Percentiles rank a stretch among this genome's conserved stretches.
Conservation (phyloP, 1,139 yeast species). For the Kurtzmaniella quercitrusa region DNA sequence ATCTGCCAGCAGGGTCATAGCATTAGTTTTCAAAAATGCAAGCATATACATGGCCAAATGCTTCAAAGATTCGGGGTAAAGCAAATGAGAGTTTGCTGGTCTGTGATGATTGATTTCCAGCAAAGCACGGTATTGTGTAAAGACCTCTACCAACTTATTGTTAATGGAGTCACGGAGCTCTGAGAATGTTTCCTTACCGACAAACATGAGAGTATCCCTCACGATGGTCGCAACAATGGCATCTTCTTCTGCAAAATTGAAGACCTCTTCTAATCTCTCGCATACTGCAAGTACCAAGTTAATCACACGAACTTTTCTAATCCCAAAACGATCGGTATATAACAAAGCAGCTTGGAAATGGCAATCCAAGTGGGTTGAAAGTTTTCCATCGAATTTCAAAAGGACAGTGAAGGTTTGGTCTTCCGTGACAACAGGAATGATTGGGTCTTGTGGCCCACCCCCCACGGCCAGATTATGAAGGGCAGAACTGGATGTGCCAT, state of each 20-base stretch:
- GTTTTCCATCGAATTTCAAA: slow-evolving; percentile 72
- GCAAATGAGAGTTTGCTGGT: slow-evolving; percentile 49
- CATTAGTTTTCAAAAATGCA: slow-evolving; percentile 63
- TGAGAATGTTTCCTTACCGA: slow-evolving; percentile 56
- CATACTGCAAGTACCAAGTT: slow-evolving; percentile 82
- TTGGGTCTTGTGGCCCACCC: slow-evolving; percentile 53
- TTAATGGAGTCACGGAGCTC: slow-evolving; percentile 64
- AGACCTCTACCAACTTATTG: slow-evolving; percentile 63
- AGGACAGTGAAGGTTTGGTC: slow-evolving; percentile 70
- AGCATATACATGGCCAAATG: slow-evolving; percentile 67
- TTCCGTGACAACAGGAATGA: slow-evolving; percentile 60
- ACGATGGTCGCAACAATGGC: slow-evolving; percentile 69
- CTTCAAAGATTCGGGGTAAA: slow-evolving; percentile 78
- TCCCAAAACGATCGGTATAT: slow-evolving; percentile 74
- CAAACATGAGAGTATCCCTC: slow-evolving; percentile 61
- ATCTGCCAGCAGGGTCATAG: slow-evolving; percentile 50
- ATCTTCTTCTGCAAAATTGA: slow-evolving; percentile 83
- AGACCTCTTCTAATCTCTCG: slow-evolving; percentile 67
- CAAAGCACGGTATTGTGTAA: slow-evolving; percentile 69
- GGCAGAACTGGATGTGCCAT: slow-evolving; percentile 45
- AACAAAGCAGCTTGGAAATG: slow-evolving; percentile 90
- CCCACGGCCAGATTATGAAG: slow-evolving; percentile 28
- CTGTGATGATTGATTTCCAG: slow-evolving; percentile 46
- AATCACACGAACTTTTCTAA: slow-evolving; percentile 77
- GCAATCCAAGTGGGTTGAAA: slow-evolving; percentile 69